phyloP scores from a whole-genome alignment of 768 basidiomycete species.

The Serpula lacrymans region DNA sequence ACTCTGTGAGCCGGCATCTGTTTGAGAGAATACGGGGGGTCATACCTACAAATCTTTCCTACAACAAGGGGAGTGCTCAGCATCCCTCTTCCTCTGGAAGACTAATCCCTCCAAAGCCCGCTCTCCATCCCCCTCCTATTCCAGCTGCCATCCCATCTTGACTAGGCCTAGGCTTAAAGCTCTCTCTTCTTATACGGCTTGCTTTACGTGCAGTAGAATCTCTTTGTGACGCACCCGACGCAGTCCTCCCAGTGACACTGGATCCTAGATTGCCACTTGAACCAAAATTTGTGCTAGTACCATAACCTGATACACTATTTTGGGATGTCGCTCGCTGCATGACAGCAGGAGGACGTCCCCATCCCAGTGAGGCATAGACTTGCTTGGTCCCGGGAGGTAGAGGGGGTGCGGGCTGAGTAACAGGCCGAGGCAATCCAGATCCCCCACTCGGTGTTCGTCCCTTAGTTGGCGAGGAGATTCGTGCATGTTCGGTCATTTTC shows the following conservation, averaged over 20 bases:
- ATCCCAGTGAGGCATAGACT: slow-evolving; percentile 18
- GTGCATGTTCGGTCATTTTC: slow-evolving; percentile 42
- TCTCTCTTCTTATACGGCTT: slow-evolving; percentile 60
- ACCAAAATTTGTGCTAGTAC: too few species aligned
- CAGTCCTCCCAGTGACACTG: slow-evolving; percentile 10
- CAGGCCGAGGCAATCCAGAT: slow-evolving; percentile 12
- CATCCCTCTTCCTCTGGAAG: slow-evolving; percentile 52
- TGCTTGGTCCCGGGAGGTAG: neutral
- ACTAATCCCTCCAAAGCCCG: slow-evolving; percentile 29
- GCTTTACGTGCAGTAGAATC: slow-evolving; percentile 34
- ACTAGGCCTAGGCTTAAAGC: slow-evolving; percentile 81
- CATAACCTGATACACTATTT: slow-evolving; percentile 20
- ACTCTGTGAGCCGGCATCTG: too few species aligned
- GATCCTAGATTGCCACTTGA: slow-evolving; percentile 4
- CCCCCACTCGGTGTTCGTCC: slow-evolving; percentile 24
- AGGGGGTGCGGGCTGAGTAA: slow-evolving; percentile 1
- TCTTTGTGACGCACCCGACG: slow-evolving; percentile 30
- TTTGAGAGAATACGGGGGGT: too few species aligned
- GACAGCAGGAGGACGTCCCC: slow-evolving; percentile 34
- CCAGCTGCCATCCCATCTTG: slow-evolving; percentile 41
- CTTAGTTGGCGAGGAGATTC: slow-evolving; percentile 22
- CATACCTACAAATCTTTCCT: too few species aligned
- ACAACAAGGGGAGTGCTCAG: too few species aligned
- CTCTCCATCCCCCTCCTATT: slow-evolving; percentile 7
- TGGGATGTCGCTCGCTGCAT: slow-evolving; percentile 23